Percentiles rank a stretch among this genome's conserved stretches.
phyloP scores from a whole-genome alignment of 2,329 filamentous ascomycete species.

The Pseudogymnoascus sp. region DNA sequence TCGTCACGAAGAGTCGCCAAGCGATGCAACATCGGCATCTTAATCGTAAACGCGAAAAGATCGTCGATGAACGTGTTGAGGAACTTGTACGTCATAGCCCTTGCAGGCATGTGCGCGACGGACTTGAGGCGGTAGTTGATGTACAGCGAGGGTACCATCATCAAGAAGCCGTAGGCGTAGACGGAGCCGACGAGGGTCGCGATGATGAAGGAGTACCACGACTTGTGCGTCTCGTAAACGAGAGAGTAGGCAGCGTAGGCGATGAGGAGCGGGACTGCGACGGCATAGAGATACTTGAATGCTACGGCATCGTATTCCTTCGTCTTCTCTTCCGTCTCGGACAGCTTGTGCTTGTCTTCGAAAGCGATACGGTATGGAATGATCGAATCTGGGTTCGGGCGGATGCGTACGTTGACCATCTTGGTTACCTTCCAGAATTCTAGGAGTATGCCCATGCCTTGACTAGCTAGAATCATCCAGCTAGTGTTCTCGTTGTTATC shows the following conservation, averaged over 20 bases:
- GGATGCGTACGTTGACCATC: constrained; percentile 77
- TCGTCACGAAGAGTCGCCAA: constrained; percentile 90
- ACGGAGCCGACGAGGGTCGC: constrained; percentile 91
- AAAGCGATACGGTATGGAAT: constrained; percentile 76
- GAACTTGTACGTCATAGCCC: constrained; percentile 97
- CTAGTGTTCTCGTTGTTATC: constrained; percentile 97
- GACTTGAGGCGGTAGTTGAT: constrained; percentile 98
- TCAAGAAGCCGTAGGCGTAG: constrained; percentile 96
- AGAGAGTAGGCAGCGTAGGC: constrained; percentile 90
- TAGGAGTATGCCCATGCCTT: constrained; percentile 57
- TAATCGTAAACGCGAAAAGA: constrained; percentile 96
- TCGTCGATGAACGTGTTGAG: constrained; percentile 99
- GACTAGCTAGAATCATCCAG: constrained; percentile 96
- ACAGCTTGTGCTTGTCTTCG: constrained; percentile 94
- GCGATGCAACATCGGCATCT: constrained; percentile 93
- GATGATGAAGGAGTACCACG: constrained; percentile 95
- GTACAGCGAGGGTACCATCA: constrained; percentile 97
- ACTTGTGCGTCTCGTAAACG: constrained; percentile 90
- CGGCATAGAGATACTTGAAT: constrained; percentile 92
- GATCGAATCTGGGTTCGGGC: constrained; percentile 58
- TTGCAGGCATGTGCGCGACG: constrained; percentile 92
- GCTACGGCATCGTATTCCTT: constrained; percentile 97
- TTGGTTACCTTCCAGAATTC: constrained; percentile 96
- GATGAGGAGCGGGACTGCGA: constrained; percentile 78
- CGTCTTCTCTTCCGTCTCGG: constrained; percentile 92